Base-by-base conservation (phyloP, 2,329 filamentous ascomycete species). In the Diaporthe sp. region DNA sequence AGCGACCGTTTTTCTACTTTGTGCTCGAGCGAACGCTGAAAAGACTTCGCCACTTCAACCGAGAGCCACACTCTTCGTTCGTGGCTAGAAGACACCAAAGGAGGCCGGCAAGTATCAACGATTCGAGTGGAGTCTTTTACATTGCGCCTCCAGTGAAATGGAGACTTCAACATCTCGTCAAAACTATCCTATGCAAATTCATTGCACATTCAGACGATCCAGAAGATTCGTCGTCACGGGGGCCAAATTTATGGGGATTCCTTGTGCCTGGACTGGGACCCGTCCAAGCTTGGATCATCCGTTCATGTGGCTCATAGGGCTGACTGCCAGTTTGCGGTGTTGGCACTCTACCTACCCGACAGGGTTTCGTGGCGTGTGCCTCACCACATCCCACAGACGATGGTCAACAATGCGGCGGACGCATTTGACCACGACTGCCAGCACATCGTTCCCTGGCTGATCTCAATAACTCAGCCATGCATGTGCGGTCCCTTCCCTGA, bases 1-100 rank as follows among this genome's bases (percentile, higher is more conserved):
- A 57, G 25, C 19, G 39, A 57, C 46, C 71, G 10, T 73, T 73
- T 73, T 73, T 73, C 71, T 39, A 73, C 71, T 73, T 72, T 22
- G 28, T 49, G 34, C 39, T 55, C n/a, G 10, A 19, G 31, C 39
- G 25, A 65, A 28, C 28, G 42, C 8, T 4, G 39, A 19, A 19
- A 17, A 25, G 9, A 55, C 65, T 70, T 70, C 65, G 65, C 65
- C 65, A 70, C 65, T 42, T 53, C n/a, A 34, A 55, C 19, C 15
- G 34, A 55, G 46, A 39, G 46, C 22, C n/a, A 28, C 31, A 37
- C 46, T 42, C 31, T 37, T 28, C 8, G 9, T 22, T n/a, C 12
- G 34, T 55, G 65, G 65, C 65, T 55, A 34, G 34, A 67, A 51
- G 28, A 17, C 19, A 49, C 28, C 28, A 25, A 42, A 60, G 19